These are phyloP conservation scores for Excoecaria agallocha DNA, from an alignment of 345 rosid genomes.

Conservation along the genomic window DNA sequence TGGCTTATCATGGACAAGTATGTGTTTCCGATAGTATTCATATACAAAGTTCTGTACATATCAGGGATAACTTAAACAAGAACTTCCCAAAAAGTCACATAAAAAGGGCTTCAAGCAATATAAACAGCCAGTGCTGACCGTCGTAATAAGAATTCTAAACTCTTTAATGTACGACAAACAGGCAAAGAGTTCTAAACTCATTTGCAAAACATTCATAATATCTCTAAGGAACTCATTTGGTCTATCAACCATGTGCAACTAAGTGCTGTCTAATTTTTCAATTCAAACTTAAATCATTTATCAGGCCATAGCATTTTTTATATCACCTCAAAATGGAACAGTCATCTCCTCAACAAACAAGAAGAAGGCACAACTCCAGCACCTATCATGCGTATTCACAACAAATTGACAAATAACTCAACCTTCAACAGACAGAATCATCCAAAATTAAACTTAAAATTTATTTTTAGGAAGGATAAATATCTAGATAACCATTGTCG, in stretches of 20 bases:
- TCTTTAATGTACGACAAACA: too few relatives aligned
- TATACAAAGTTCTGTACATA: not conserved
- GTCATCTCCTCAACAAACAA: not conserved
- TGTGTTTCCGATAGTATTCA: not conserved
- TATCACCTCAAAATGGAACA: not conserved
- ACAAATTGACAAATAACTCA: not conserved
- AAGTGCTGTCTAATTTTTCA: not conserved
- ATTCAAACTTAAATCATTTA: not conserved
- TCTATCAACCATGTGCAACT: not conserved
- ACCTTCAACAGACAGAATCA: not conserved
- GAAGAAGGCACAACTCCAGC: not conserved
- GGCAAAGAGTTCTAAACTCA: too few relatives aligned
- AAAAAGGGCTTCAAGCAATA: not conserved
- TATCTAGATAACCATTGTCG: not conserved
- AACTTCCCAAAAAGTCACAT: not conserved
- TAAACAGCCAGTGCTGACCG: not conserved
- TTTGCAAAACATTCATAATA: too few relatives aligned
- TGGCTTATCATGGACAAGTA: too few relatives aligned
- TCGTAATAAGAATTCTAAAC: too few relatives aligned
- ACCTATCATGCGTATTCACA: not conserved
- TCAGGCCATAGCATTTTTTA: not conserved
- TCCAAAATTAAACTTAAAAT: slow-evolving; percentile 1
- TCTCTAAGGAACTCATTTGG: not conserved
- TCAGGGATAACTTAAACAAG: not conserved
- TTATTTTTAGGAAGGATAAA: not conserved